These are phyloP conservation scores for Boletus subluridellus DNA, from an alignment of 1,284 basidiomycete species.

Conservation along the genomic window DNA sequence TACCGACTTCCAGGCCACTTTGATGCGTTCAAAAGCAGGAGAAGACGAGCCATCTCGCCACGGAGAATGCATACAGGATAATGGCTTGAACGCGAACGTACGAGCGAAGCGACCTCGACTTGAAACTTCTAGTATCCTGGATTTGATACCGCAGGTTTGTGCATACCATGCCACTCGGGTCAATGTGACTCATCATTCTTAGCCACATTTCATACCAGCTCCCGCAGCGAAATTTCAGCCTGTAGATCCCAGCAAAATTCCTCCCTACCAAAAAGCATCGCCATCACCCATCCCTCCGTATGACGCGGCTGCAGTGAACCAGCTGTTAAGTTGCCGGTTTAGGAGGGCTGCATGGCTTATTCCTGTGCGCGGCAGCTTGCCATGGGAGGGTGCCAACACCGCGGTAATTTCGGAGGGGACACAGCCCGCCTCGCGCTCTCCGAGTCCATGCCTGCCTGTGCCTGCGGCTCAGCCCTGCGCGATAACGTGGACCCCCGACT, in stretches of 20 bases:
- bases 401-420: slow-evolving; percentile 40
- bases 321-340: slow-evolving; percentile 32
- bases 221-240: slow-evolving; percentile 19
- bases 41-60: neutral
- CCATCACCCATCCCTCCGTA: slow-evolving; percentile 46
- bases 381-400: slow-evolving; percentile 48
- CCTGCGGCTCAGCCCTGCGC: slow-evolving; percentile 15
- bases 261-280: slow-evolving; percentile 23
- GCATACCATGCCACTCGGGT: neutral
- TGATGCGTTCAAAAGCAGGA: neutral
- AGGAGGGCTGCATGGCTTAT: slow-evolving; percentile 59
- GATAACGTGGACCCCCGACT: slow-evolving; percentile 50
- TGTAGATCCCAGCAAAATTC: slow-evolving; percentile 21
- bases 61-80: slow-evolving; percentile 21
- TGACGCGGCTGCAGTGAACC: slow-evolving; percentile 30
- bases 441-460: slow-evolving; percentile 19
- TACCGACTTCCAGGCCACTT: slow-evolving; percentile 19
- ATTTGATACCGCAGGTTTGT: slow-evolving; percentile 31
- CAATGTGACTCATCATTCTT: slow-evolving; percentile 12
- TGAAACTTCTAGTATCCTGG: slow-evolving; percentile 14
- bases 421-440: slow-evolving; percentile 12
- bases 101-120: slow-evolving; percentile 22
- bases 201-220: slow-evolving; percentile 32
- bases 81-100: neutral
- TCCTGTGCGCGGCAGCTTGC: slow-evolving; percentile 54